Base-by-base conservation (phyloP, 805 yeast species). In the Metschnikowia chrysomelidarum region DNA sequence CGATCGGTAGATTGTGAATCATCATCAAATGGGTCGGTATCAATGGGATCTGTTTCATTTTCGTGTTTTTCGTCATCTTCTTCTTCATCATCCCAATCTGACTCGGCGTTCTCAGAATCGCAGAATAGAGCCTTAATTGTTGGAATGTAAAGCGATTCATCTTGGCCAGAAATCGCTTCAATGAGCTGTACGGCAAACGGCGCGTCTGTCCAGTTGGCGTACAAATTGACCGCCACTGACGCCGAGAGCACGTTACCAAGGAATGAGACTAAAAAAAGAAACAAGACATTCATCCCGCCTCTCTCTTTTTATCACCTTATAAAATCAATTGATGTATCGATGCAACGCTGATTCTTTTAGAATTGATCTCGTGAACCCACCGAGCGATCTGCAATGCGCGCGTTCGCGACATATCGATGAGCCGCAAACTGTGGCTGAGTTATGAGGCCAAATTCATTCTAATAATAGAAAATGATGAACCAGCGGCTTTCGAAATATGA, bases 151-250 rank as follows among this genome's bases (percentile, higher is more conserved):
- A 41, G 37, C 9, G 47, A 27, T 15, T 46, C 50, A 30, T 44
- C 24, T 8, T 32, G 28, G 4, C 36, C 38, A 9, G 49, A 45
- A 2, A 32, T 34, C 9, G 52, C 48, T 31, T 47, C 52, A 8
- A 47, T 25, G 26, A 47, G 29, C 22, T 41, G 50, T 13, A 47
- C 32, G 15, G 27, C 32, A 19, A 47, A 47, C 5, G 47, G 43
- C 10, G 49, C 15, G 13, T 31, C 23, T 4, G 32, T 34, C 52
- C 50, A 46, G 14, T 32, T 32, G 8, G 50, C 44, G 11, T 33
- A 33, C 11, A 47, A 30, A 5, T 34, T 29, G 4, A 37, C 37
- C 13, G 36, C 31, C 18, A 41, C 27, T 4, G 40, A 22, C 6
- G 32, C 37, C 14, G 40, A 39, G 2, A 10, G n/a, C 5, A 25